Conservation (phyloP, 306 rosid species). For the Lathyrus tuberosus region DNA sequence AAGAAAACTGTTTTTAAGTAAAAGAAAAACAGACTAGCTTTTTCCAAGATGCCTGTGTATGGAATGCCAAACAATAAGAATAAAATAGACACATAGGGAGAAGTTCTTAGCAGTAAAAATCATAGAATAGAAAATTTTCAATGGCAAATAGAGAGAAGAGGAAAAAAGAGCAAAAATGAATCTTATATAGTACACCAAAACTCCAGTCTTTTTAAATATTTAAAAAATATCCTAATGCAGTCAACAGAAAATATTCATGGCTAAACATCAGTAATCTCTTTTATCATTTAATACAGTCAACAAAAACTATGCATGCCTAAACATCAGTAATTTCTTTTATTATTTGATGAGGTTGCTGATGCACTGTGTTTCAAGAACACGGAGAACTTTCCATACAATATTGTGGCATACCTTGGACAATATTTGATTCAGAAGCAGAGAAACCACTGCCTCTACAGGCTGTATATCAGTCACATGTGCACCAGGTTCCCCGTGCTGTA, state of each 20-base stretch:
- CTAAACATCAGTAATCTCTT: constrained; percentile 8
- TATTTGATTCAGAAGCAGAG: constrained; percentile 83
- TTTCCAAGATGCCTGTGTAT: not conserved
- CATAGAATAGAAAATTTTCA: not conserved
- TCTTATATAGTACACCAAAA: not conserved
- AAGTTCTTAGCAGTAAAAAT: constrained; percentile 6
- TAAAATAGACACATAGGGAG: not conserved
- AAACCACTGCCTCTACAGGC: constrained; percentile 85
- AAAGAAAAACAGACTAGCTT: not conserved
- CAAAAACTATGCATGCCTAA: constrained; percentile 3
- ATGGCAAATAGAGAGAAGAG: constrained; percentile 5
- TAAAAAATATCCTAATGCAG: not conserved
- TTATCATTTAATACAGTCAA: constrained; percentile 6
- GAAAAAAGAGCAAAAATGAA: not conserved
- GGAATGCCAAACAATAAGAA: constrained; percentile 9
- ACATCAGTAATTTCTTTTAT: constrained; percentile 9
- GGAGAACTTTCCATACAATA: constrained; percentile 29
- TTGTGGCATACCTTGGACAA: constrained; percentile 67
- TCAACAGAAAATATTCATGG: not conserved
- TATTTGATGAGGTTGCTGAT: constrained; percentile 6
- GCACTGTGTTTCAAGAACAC: not conserved
- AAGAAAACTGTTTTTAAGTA: not conserved
- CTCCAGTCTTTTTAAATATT: not conserved
- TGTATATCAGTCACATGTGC: constrained; percentile 80
- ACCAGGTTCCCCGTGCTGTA: constrained; percentile 98